These are phyloP conservation scores for Epicoccum sorghinum DNA, from an alignment of 2,329 filamentous ascomycete genomes.

Conservation along the genomic window DNA sequence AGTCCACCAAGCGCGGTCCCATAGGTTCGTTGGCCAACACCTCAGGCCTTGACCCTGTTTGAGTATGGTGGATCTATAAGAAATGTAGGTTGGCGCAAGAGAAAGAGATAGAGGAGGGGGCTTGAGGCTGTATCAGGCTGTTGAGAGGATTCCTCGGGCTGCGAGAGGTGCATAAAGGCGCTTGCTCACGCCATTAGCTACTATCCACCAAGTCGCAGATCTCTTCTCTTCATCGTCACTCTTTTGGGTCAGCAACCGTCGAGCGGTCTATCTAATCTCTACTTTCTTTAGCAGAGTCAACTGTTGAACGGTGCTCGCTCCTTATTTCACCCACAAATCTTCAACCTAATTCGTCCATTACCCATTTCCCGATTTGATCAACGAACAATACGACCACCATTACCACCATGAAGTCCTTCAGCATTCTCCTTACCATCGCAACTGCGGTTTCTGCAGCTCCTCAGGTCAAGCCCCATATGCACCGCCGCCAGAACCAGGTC, in stretches of 20 bases:
- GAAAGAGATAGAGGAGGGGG: conserved; percentile 9
- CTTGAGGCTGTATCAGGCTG: conserved; percentile 7
- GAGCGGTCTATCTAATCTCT: conserved; percentile 28
- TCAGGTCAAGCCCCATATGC: conserved; percentile 24
- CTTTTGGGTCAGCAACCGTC: conserved; percentile 31
- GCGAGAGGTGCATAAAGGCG: conserved; percentile 8
- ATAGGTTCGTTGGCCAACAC: conserved; percentile 14
- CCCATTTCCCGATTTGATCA: neutral
- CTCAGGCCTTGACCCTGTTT: conserved; percentile 22
- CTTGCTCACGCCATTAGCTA: conserved; percentile 6
- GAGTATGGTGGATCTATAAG: conserved; percentile 17
- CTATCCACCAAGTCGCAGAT: conserved; percentile 5
- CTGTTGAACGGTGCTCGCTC: conserved; percentile 35
- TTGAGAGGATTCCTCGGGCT: neutral
- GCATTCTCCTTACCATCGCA: conserved; percentile 19
- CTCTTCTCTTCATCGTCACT: conserved; percentile 22
- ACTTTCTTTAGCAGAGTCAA: conserved; percentile 14
- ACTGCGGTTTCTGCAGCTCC: conserved; percentile 25
- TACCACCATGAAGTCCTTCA: conserved; percentile 23
- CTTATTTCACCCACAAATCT: conserved; percentile 1
- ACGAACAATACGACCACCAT: neutral
- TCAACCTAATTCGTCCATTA: conserved; percentile 1
- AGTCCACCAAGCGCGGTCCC: conserved; percentile 9
- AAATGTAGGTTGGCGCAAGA: conserved; percentile 9
- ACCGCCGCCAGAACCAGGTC: conserved; percentile 30